Evolutionary conservation across 768 basidiomycete species (phyloP).

Genomic region (Austroboletus eburneus): DNA sequence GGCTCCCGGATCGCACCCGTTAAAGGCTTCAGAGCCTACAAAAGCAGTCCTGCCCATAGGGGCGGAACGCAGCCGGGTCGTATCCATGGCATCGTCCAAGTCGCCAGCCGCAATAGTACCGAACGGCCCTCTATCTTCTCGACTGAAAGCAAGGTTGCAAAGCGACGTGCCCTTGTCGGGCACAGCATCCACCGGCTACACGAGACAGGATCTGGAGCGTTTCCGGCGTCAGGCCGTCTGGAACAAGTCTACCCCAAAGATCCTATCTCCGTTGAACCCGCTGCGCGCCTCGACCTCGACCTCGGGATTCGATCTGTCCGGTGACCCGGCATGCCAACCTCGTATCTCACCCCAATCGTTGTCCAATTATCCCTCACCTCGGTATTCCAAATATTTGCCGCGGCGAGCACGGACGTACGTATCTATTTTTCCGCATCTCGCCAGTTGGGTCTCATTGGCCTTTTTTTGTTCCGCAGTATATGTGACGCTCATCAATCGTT

Average conservation of each 20-base stretch:
- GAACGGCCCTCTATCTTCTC: neutral
- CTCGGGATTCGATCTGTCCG: constrained; percentile 10
- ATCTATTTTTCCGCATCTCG: neutral
- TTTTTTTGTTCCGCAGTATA: constrained; percentile 8
- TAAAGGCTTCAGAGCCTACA: constrained; percentile 17
- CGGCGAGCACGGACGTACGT: constrained; percentile 28
- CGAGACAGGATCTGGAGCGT: constrained; percentile 19
- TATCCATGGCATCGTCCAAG: constrained; percentile 15
- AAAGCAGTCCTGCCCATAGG: constrained; percentile 27
- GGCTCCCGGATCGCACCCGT: constrained; percentile 26
- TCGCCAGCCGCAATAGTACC: neutral
- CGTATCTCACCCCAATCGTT: constrained; percentile 23
- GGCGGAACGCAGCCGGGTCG: constrained; percentile 26
- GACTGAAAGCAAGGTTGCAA: constrained; percentile 5
- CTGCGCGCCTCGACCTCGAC: constrained; percentile 19
- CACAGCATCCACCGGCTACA: neutral
- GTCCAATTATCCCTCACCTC: constrained; percentile 19
- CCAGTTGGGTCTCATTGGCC: neutral
- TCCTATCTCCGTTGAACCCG: constrained; percentile 30
- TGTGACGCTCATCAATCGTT: constrained; percentile 24
- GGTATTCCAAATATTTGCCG: constrained; percentile 15
- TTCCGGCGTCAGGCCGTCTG: constrained; percentile 22
- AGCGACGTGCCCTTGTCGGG: neutral
- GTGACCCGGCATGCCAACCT: constrained; percentile 12
- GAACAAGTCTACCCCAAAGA: constrained; percentile 26